Base-by-base conservation (phyloP, 805 yeast species). In the Scheffersomyces coipomensis region DNA sequence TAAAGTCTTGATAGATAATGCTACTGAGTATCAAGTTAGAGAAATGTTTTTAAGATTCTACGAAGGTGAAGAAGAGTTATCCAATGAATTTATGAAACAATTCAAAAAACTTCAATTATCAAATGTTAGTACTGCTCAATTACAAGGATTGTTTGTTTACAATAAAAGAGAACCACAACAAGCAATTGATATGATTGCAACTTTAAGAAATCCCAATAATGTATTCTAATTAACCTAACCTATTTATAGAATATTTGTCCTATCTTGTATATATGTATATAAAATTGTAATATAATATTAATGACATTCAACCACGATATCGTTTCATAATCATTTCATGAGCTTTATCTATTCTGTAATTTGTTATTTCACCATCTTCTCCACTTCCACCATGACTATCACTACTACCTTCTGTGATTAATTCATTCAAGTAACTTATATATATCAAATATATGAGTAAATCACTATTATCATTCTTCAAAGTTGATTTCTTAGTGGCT, bases 81-180 rank as follows among this genome's bases (percentile, higher is more conserved):
- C 88, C 43, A 77, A 82, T 17, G 47, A 55, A 40, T 79, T 81
- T 51, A 51, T 79, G 54, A 52, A 61, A 25, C 73, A 71, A 21
- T 78, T 71, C 40, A 53, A 57, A 22, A 69, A 65, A 5, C 59
- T 85, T 46, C 71, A 73, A 25, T 60, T 77, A 45, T 50, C 53
- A 15, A 58, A 61, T 40, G 79, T 91, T 25, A 85, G 95, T 52
- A 89, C 98, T 0, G 99, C 99, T 1, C 96, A 88, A 56, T 71
- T 93, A 42, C 99, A 93, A 60, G 99, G 99, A 0, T 71, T 93
- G 37, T 93, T 93, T 69, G 97, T 93, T 2, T 87, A 87, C 66
- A 87, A 88, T 64, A 93, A 93, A 62, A 77, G 84, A 42, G 83
- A 81, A 43, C 96, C 98, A 0, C 73, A 75, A 24, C 76, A 76